Base-by-base conservation (phyloP, 306 rosid species). In the Castanea crenata region DNA sequence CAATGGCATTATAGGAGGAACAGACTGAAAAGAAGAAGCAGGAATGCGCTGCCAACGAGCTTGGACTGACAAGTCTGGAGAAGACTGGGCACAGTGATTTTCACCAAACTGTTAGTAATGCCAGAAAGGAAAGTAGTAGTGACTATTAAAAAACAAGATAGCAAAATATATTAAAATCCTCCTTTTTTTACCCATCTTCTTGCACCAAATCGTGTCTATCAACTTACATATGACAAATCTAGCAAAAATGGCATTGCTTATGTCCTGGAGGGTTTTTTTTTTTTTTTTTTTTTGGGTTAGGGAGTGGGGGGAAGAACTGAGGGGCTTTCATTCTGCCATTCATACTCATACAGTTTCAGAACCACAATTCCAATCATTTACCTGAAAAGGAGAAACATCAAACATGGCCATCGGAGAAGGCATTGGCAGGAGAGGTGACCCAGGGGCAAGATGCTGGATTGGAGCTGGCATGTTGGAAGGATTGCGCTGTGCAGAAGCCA, bases 321-420 rank as follows among this genome's bases (percentile, higher is more conserved):
- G 54, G 16, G 54, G 54, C 12, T 1, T 1, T 59, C 32, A 23
- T 58, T 59, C 65, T 23, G 32, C 65, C 29, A 59, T 21, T 29
- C 52, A 14, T 38, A 46, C 54, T 15, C 21, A 4, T 15, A 21
- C 31, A 81, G 54, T 49, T 49, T 49, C 54, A 49, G 20, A 25
- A 35, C 21, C 71, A 69, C n/a, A 27, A 16, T 63, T 79, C 12
- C 80, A 56, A 83, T 49, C 18, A 71, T 49, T 70, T 87, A 95
- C 99, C 99, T 95, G 97, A 86, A 91, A 95, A 58, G 99, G 91
- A 77, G 99, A 91, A 81, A 95, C 95, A 76, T 95, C 97, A 83
- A 87, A 95, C 96, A 92, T 90, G 55, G 99, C 93, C 80, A 92
- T 55, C 18, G 98, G 99, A 80, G 99, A 87, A 62, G 92, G 88